Evolutionary conservation across 2,329 filamentous ascomycete species (phyloP).

Genomic region (Phoma herbarum): DNA sequence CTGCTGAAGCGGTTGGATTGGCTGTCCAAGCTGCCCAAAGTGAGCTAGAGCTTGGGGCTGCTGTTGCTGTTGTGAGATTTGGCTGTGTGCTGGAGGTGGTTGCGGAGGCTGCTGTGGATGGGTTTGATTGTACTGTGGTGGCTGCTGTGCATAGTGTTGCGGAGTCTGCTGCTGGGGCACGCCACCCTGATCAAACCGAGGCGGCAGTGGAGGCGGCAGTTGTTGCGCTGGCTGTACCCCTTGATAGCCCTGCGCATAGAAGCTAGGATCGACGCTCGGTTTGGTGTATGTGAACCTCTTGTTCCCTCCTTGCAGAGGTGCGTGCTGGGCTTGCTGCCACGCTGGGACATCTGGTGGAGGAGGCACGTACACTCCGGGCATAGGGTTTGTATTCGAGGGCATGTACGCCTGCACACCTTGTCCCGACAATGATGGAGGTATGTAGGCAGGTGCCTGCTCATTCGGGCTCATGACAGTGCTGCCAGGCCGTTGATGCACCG

Average conservation of each 20-base stretch:
- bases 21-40: constrained; percentile 28
- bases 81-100: constrained; percentile 17
- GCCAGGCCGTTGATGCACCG: constrained; percentile 30
- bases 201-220: constrained; percentile 25
- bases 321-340: constrained; percentile 50
- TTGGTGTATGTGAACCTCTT: constrained; percentile 47
- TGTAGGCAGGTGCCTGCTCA: constrained; percentile 46
- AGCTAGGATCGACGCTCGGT: constrained; percentile 37
- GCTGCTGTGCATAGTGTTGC: constrained; percentile 26
- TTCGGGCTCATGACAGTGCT: constrained; percentile 42
- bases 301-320: constrained; percentile 41
- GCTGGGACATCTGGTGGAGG: constrained; percentile 49
- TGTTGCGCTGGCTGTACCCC: constrained; percentile 27
- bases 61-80: constrained; percentile 21
- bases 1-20: constrained; percentile 29
- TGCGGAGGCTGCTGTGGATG: constrained; percentile 19
- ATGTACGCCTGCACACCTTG: constrained; percentile 48
- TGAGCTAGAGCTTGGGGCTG: constrained; percentile 27
- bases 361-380: constrained; percentile 48
- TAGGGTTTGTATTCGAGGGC: constrained; percentile 46
- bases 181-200: constrained; percentile 23
- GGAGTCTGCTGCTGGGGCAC: constrained; percentile 25
- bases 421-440: constrained; percentile 45
- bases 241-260: constrained; percentile 40
- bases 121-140: constrained; percentile 14